phyloP scores from a whole-genome alignment of 768 basidiomycete genomes.

The Candolleomyces efflorescens region DNA sequence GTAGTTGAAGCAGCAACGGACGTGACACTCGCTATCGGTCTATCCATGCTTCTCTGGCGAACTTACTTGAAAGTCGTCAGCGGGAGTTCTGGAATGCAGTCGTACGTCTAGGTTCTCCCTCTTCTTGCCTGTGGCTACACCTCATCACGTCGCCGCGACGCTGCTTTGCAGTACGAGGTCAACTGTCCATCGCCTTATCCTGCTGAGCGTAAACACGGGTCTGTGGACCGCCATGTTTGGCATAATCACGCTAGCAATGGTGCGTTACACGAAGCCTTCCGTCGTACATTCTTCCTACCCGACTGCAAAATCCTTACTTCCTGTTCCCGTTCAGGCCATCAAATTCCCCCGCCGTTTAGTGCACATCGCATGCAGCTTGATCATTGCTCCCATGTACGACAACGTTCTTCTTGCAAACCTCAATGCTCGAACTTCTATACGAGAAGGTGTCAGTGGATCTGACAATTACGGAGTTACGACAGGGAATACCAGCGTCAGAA shows the following conservation, averaged over 20 bases:
- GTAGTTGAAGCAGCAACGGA: not conserved
- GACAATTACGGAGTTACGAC: no score
- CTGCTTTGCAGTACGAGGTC: not conserved
- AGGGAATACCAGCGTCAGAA: no score
- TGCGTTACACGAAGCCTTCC: no score
- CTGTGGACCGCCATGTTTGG: not conserved
- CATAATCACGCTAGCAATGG: not conserved
- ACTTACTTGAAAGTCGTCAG: not conserved
- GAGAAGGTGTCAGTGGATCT: no score
- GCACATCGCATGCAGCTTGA: not conserved
- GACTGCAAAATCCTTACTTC: no score
- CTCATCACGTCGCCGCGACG: no score
- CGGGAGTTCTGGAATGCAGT: not conserved
- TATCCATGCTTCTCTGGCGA: not conserved
- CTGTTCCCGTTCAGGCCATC: no score
- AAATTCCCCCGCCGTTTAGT: no score
- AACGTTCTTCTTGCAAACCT: not conserved
- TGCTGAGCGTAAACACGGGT: not conserved
- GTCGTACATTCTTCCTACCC: no score
- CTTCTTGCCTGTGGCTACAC: no score
- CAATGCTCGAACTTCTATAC: not conserved
- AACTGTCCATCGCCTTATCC: not conserved
- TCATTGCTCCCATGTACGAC: not conserved
- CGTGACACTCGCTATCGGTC: not conserved
- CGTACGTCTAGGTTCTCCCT: not conserved